A percentile compares a stretch with the other conserved stretches of the same genome.
These are phyloP conservation scores for Vigna hirtella DNA, from an alignment of 306 rosid species.

Conservation along the genomic window DNA sequence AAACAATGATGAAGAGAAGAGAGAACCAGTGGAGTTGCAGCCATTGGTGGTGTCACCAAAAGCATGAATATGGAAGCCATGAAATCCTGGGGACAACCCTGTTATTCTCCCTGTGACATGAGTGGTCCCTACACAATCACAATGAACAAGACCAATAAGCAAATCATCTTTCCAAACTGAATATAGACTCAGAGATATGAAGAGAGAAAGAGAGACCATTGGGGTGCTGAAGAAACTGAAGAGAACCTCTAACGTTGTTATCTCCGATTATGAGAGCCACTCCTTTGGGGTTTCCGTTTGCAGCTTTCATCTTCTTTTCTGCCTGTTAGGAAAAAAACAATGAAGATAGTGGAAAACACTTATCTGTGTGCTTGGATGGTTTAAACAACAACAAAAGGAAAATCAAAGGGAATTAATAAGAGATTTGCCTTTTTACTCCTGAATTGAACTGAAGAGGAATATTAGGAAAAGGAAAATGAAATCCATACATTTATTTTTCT, in stretches of 20 bases:
- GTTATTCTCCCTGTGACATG: constrained; percentile 63
- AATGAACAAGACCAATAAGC: neutral
- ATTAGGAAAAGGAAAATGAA: no score
- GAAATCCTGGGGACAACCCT: constrained; percentile 64
- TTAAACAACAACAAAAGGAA: neutral
- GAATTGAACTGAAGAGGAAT: no score
- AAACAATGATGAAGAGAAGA: constrained; percentile 1
- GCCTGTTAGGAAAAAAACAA: neutral
- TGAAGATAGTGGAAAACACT: constrained; percentile 12
- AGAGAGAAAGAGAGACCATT: constrained; percentile 50
- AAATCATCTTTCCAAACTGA: neutral
- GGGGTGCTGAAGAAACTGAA: constrained; percentile 62
- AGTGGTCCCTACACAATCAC: constrained; percentile 54
- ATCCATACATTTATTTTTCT: no score
- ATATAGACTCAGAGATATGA: neutral
- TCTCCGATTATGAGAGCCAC: constrained; percentile 69
- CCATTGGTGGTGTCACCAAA: constrained; percentile 70
- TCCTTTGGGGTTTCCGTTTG: constrained; percentile 57
- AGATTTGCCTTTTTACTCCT: neutral
- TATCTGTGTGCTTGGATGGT: neutral
- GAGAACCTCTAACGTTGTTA: constrained; percentile 62
- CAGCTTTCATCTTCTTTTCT: constrained; percentile 31
- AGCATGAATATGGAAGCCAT: constrained; percentile 66
- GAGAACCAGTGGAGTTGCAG: constrained; percentile 60
- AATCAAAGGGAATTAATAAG: neutral